Conservation (phyloP, 495 filamentous ascomycete species). For the Aspergillus funiculosus region DNA sequence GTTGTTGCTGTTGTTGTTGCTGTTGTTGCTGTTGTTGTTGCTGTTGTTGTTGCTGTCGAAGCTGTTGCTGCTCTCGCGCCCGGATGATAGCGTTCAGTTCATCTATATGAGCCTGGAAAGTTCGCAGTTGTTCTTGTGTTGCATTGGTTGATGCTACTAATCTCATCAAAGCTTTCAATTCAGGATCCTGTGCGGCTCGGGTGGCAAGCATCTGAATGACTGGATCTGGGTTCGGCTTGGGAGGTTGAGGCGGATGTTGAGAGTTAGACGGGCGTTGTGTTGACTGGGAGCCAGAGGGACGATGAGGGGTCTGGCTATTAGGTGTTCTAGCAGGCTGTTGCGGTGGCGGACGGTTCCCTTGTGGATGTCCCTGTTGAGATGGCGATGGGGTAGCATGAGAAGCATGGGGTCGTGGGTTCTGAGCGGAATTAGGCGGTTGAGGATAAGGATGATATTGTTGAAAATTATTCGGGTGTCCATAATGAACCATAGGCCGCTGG, state of each 20-base stretch:
- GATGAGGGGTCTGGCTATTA: slow-evolving; percentile 27
- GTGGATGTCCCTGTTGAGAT: slow-evolving; percentile 19
- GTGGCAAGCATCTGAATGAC: slow-evolving; percentile 93
- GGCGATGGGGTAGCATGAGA: slow-evolving; percentile 14
- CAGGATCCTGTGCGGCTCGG: slow-evolving; percentile 74
- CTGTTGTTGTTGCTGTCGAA: slow-evolving; percentile 25
- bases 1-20: slow-evolving; percentile 17
- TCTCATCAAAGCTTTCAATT: slow-evolving; percentile 94
- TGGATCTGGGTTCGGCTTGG: slow-evolving; percentile 67
- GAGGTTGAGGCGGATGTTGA: slow-evolving; percentile 34
- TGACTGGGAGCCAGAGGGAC: slow-evolving; percentile 29
- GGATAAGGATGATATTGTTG: slow-evolving; percentile 47
- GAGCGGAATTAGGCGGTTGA: slow-evolving; percentile 34
- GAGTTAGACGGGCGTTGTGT: slow-evolving; percentile 30
- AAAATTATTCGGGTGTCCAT: slow-evolving; percentile 55
- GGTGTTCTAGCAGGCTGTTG: slow-evolving; percentile 23
- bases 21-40: slow-evolving; percentile 18
- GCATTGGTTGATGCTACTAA: slow-evolving; percentile 87
- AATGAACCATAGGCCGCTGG: slow-evolving; percentile 61
- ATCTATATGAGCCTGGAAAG: slow-evolving; percentile 91
- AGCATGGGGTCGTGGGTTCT: slow-evolving; percentile 25
- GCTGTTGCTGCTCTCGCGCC: slow-evolving; percentile 39
- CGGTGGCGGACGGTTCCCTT: slow-evolving; percentile 24
- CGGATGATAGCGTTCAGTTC: slow-evolving; percentile 66
- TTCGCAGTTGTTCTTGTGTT: slow-evolving; percentile 67